Base-by-base conservation (phyloP, 2,329 filamentous ascomycete species). In the Chrysoporthe cubensis region DNA sequence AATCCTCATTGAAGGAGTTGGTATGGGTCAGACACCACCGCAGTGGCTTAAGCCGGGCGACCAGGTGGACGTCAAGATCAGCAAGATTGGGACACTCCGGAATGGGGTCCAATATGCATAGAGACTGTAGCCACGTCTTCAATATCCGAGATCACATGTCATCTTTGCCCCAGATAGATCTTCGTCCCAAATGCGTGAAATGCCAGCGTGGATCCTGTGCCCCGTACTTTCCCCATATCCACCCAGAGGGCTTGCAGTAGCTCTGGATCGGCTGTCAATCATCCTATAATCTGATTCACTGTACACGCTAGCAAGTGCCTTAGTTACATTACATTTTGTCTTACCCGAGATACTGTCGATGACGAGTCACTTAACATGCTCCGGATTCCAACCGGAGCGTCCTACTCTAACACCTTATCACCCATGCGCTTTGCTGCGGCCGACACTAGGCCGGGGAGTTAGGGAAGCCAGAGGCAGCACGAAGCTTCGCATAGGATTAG, bases 1-100 rank as follows among this genome's bases (percentile, higher is more conserved):
- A 26, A 52, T 4, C 2, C 37, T 2, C 4, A 42, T 6, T 11
- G 1, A 5, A 78, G 76, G 78, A 54, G 80, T 83, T 21, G 81
- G 81, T 0, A 79, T 79, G 65, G 82, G 83, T 0, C 74, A 85
- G 26, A 76, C 73, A 0, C 82, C 80, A 0, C 79, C 79, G 0
- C 73, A 69, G 32, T 83, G 75, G 59, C 73, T 83, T 3, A 71
- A 73, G 0, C 80, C 79, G 0, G 81, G 80, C 0, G 81, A 78
- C 0, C 71, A 73, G 18, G 78, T 83, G 75, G 79, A 81, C 26
- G 76, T 83, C 1, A 72, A 69, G 2, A 79, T 83, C 40, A 73
- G 73, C 0, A 71, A 76, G 16, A 81, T 83, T 66, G 81, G 81
- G 0, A 83, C 81, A 0, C 69, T 82, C 61, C 73, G 72, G 32